These are phyloP conservation scores for Chaetomium sp. DNA, from an alignment of 2,329 filamentous ascomycete genomes.

Conservation along the genomic window DNA sequence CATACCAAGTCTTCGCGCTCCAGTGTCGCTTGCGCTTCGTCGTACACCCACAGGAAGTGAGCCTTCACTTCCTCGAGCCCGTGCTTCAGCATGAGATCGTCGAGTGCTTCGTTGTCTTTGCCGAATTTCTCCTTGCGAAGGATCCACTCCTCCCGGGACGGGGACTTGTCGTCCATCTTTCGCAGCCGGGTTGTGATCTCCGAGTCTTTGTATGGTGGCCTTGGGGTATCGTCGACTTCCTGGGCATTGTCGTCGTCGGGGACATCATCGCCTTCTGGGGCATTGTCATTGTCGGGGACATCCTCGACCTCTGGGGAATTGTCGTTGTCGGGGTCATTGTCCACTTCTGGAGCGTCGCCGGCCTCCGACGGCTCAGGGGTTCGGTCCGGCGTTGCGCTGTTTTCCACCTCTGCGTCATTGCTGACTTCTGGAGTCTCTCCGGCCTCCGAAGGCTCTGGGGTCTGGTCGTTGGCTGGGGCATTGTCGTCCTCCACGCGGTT, in stretches of 20 bases:
- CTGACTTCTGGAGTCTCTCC: background rate
- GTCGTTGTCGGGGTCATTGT: background rate
- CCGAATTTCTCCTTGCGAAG: background rate
- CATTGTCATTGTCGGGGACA: background rate
- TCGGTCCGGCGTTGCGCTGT: background rate
- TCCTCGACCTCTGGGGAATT: background rate
- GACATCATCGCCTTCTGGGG: background rate
- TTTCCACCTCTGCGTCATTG: background rate
- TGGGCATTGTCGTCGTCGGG: background rate
- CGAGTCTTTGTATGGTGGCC: background rate
- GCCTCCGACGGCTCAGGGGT: no score
- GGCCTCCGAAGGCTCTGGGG: no score
- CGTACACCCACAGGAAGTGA: background rate
- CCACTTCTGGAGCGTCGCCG: background rate
- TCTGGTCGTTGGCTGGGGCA: background rate
- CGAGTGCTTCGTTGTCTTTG: background rate
- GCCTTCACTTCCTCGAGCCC: constrained; percentile 1
- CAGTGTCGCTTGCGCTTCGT: background rate
- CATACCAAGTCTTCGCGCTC: background rate
- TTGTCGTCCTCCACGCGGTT: background rate
- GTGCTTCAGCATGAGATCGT: background rate
- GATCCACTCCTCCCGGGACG: background rate
- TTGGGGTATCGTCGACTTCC: background rate
- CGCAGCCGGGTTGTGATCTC: background rate
- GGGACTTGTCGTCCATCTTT: background rate